These are phyloP conservation scores for Dentiscutata heterogama DNA, from an alignment of 371 early-diverging fungal species.

Conservation along the genomic window DNA sequence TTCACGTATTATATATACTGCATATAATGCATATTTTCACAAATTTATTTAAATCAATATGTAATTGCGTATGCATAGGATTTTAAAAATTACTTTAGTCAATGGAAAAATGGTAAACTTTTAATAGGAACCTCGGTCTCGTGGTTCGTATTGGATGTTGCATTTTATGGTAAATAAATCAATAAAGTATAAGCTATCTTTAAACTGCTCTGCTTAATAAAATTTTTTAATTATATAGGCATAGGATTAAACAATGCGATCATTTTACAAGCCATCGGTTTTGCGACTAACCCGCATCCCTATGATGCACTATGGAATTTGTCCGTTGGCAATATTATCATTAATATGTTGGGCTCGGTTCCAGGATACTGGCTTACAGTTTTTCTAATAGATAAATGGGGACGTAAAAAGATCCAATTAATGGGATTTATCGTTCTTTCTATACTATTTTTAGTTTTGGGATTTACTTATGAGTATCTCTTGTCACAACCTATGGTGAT, in stretches of 20 bases:
- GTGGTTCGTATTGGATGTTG: conserved; percentile 91
- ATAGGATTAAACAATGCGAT: conserved; percentile 83
- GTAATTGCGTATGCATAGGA: conserved; percentile 46
- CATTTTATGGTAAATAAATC: conserved; percentile 75
- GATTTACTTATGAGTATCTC: conserved; percentile 63
- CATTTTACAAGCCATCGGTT: conserved; percentile 67
- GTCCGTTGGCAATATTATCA: conserved; percentile 65
- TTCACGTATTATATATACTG: no score
- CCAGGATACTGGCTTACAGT: conserved; percentile 83
- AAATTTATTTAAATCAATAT: no score
- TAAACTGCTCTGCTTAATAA: no score
- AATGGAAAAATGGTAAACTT: conserved; percentile 81
- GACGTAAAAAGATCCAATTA: conserved; percentile 81
- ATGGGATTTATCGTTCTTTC: conserved; percentile 78
- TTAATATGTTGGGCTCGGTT: conserved; percentile 67
- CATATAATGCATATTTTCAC: no score
- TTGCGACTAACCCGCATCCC: conserved; percentile 49
- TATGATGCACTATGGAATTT: conserved; percentile 55
- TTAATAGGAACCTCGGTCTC: conserved; percentile 81
- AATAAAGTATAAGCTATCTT: no score
- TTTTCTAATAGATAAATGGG: conserved; percentile 73
- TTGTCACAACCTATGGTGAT: conserved; percentile 65
- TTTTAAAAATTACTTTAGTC: conserved; percentile 80
- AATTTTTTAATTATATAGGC: no score
- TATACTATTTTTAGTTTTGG: conserved; percentile 74